Evolutionary conservation across 345 rosid genomes (phyloP).

Genomic region (Eucalyptus urophylla): DNA sequence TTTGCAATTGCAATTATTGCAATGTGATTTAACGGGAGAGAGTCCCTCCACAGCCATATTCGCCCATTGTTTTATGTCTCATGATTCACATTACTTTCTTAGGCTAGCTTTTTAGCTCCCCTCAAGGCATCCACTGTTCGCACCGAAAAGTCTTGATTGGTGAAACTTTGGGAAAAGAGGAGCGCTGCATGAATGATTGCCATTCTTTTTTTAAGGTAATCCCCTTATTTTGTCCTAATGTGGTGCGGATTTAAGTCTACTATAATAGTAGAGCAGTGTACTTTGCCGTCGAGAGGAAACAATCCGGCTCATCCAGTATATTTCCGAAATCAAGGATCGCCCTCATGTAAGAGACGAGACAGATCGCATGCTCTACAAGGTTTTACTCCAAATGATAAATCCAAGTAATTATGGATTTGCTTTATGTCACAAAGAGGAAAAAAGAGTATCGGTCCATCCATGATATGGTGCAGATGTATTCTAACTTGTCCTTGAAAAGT

Average conservation of each 20-base stretch:
- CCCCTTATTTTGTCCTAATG: neutral
- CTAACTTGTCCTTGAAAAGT: fast-evolving
- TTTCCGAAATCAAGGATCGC: neutral
- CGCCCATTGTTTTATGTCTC: neutral
- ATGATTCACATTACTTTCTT: neutral
- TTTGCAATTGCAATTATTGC: neutral
- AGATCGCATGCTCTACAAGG: neutral
- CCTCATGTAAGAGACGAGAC: neutral
- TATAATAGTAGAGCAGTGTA: neutral
- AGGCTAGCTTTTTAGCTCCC: neutral
- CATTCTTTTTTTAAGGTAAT: neutral
- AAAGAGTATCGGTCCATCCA: neutral
- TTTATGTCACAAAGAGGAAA: neutral
- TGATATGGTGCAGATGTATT: neutral
- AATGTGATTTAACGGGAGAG: neutral
- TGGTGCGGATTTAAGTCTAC: too few relatives aligned
- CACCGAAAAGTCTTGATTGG: neutral
- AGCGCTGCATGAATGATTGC: neutral
- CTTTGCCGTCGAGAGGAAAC: neutral
- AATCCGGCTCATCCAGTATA: neutral
- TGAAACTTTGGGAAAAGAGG: neutral
- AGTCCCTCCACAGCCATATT: neutral
- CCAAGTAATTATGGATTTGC: neutral
- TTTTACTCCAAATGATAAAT: neutral
- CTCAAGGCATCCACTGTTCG: neutral